These are phyloP conservation scores for Arthrocladium fulminans DNA, from an alignment of 2,329 filamentous ascomycete genomes.

Conservation along the genomic window DNA sequence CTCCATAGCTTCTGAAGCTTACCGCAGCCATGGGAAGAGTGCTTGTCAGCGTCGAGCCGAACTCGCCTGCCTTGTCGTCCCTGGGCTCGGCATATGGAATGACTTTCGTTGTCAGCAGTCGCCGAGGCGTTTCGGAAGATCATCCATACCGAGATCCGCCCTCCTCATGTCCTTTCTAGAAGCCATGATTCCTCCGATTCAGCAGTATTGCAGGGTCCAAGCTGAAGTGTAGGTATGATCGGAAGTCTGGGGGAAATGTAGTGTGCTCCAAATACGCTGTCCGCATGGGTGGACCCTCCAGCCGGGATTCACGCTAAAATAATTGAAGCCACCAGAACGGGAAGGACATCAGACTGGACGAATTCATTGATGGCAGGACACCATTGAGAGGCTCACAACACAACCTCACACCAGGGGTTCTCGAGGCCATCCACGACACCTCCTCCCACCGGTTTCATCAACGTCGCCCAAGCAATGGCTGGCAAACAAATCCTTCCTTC, in stretches of 20 bases:
- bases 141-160: slow-evolving; percentile 57
- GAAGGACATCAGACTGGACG: not conserved
- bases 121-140: not conserved
- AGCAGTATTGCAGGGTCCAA: not conserved
- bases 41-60: slow-evolving; percentile 59
- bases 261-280: not conserved
- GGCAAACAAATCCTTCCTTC: not conserved
- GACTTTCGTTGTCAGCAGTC: slow-evolving; percentile 45
- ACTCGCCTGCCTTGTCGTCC: slow-evolving; percentile 56
- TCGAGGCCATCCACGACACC: not conserved
- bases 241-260: not conserved
- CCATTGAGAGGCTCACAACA: not conserved
- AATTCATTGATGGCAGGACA: not conserved
- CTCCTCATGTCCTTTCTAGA: slow-evolving; percentile 69
- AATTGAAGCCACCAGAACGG: not conserved
- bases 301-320: not conserved
- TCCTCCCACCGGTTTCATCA: not conserved
- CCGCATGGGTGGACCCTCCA: too few species aligned
- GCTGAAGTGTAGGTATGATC: not conserved
- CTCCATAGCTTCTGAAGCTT: slow-evolving; percentile 28
- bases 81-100: slow-evolving; percentile 78
- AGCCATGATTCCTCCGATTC: slow-evolving; percentile 44
- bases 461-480: not conserved
- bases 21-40: slow-evolving; percentile 89
- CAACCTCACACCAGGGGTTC: not conserved